Conservation (phyloP, 2,329 filamentous ascomycete species). For the Monilinia vaccinii-corymbosi region DNA sequence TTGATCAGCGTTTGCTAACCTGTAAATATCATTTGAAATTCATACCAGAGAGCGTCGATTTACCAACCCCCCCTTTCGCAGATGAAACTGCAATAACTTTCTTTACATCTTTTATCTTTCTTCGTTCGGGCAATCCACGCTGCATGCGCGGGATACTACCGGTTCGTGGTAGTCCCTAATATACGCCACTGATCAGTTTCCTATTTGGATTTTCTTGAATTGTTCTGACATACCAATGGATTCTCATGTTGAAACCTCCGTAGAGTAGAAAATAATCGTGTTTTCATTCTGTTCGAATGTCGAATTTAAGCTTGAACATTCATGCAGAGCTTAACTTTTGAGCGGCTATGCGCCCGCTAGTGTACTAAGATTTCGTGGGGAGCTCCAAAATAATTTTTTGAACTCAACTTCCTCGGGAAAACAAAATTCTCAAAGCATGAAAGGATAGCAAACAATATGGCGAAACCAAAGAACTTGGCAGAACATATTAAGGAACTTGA, state of each 20-base stretch:
- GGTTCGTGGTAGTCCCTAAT: slow-evolving; percentile 73
- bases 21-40: slow-evolving; percentile 4
- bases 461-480: slow-evolving; percentile 40
- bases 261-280: slow-evolving; percentile 45
- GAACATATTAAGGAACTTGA: slow-evolving; percentile 54
- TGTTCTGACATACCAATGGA: slow-evolving; percentile 53
- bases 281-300: slow-evolving; percentile 26
- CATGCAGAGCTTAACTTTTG: slow-evolving; percentile 5
- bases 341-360: slow-evolving; percentile 20
- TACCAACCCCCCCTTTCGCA: slow-evolving; percentile 96
- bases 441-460: slow-evolving; percentile 33
- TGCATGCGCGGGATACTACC: slow-evolving; percentile 67
- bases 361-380: slow-evolving; percentile 23
- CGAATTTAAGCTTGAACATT: slow-evolving; percentile 10
- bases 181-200: slow-evolving; percentile 2
- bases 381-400: slow-evolving; percentile 12
- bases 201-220: not conserved
- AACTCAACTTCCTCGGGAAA: slow-evolving; percentile 5
- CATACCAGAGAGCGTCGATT: slow-evolving; percentile 80
- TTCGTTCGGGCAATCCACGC: slow-evolving; percentile 70
- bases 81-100: slow-evolving; percentile 97
- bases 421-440: slow-evolving; percentile 15
- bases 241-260: slow-evolving; percentile 67
- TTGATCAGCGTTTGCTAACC: not conserved
- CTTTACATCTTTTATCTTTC: slow-evolving; percentile 72